These are phyloP conservation scores for Tremella mesenterica DNA, from an alignment of 768 basidiomycete genomes.

Conservation along the genomic window DNA sequence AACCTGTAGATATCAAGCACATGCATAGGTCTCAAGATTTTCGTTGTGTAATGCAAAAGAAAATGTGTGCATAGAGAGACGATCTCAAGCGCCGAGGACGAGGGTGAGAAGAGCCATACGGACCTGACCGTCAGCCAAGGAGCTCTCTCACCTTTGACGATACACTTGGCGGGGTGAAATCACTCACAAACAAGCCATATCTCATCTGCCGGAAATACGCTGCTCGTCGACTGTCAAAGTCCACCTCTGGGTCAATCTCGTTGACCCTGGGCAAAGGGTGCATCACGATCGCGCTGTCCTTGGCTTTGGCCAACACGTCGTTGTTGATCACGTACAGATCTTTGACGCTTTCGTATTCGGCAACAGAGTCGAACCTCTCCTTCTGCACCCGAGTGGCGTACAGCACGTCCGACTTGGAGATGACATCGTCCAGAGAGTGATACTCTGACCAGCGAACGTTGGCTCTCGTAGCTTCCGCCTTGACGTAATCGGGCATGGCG, in stretches of 20 bases:
- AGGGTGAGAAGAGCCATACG: slow-evolving; percentile 73
- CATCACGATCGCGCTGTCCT: slow-evolving; percentile 98
- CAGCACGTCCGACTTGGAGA: slow-evolving; percentile 86
- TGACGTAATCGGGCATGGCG: slow-evolving; percentile 79
- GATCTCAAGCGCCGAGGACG: slow-evolving; percentile 54
- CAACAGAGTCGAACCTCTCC: slow-evolving; percentile 74
- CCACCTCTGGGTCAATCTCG: slow-evolving; percentile 97
- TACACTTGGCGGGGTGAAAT: neutral
- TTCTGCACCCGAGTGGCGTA: slow-evolving; percentile 95
- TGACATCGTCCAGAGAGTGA: slow-evolving; percentile 82
- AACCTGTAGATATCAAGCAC: no score
- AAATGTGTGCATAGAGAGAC: no score
- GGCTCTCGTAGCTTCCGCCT: slow-evolving; percentile 71
- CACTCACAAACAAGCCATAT: slow-evolving; percentile 90
- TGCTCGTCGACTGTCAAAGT: slow-evolving; percentile 86
- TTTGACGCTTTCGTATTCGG: slow-evolving; percentile 83
- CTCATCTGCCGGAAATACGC: slow-evolving; percentile 99
- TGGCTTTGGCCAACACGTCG: slow-evolving; percentile 81
- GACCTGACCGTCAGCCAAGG: slow-evolving; percentile 48
- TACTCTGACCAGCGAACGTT: slow-evolving; percentile 69
- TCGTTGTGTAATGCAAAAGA: no score
- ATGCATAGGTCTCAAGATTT: no score
- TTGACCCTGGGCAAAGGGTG: slow-evolving; percentile 94
- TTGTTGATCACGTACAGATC: slow-evolving; percentile 90
- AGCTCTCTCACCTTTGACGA: neutral